Evolutionary conservation across 805 yeast genomes (phyloP).

Genomic region (Myxozyma monticola): DNA sequence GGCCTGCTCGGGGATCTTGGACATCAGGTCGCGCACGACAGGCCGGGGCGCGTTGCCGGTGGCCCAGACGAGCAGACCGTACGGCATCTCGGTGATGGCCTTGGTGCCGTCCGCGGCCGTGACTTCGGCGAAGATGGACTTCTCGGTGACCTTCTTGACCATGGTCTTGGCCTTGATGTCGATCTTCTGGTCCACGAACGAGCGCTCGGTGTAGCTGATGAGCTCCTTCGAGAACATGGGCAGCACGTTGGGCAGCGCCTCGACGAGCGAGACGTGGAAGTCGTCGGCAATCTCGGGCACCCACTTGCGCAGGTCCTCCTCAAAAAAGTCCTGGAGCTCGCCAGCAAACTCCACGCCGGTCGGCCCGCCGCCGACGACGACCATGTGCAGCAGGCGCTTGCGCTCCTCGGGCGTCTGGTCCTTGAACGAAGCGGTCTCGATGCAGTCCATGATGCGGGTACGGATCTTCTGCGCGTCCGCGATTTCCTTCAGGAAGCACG

Average conservation of each 20-base stretch:
- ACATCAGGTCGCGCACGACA: conserved; percentile 64
- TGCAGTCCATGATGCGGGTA: conserved; percentile 76
- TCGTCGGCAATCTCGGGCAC: conserved; percentile 83
- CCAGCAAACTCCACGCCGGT: conserved; percentile 98
- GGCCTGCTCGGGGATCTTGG: conserved; percentile 65
- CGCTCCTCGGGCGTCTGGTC: conserved; percentile 78
- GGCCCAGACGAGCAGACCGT: conserved; percentile 95
- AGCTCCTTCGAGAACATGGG: conserved; percentile 47
- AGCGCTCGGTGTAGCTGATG: conserved; percentile 70
- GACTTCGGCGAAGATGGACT: conserved; percentile 65
- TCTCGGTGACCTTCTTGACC: conserved; percentile 80
- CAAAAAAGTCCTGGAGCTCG: conserved; percentile 90
- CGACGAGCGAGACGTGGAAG: conserved; percentile 79
- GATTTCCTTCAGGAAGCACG: conserved; percentile 86
- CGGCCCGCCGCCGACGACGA: conserved; percentile 98
- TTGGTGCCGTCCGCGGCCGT: conserved; percentile 68
- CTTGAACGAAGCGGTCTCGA: conserved; percentile 83
- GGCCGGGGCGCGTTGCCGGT: conserved; percentile 93
- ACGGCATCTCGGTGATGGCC: conserved; percentile 66
- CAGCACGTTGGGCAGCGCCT: conserved; percentile 87
- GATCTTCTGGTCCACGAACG: conserved; percentile 67
- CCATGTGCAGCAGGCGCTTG: conserved; percentile 78
- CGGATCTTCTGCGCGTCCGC: conserved; percentile 84
- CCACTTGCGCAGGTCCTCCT: conserved; percentile 86
- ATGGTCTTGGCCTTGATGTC: conserved; percentile 78